Conservation (phyloP, 2,329 filamentous ascomycete genomes). For the Sclerotinia sclerotiorum region DNA sequence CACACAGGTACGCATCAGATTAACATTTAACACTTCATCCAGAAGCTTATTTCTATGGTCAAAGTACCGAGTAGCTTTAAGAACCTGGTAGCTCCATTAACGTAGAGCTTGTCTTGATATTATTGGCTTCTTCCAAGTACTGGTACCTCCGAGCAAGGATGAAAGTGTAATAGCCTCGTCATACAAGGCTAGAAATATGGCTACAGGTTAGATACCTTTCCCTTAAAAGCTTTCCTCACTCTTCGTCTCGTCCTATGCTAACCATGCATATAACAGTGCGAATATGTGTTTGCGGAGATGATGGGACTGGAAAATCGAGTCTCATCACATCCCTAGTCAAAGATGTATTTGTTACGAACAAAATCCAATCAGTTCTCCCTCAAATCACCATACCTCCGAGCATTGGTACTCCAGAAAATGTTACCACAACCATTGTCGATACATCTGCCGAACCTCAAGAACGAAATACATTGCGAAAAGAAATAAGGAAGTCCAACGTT, state of each 20-base stretch:
- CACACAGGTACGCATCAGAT: not conserved
- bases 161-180: constrained; percentile 32
- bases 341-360: constrained; percentile 91
- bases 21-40: not conserved
- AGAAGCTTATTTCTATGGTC: not conserved
- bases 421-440: constrained; percentile 96
- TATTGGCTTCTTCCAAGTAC: not conserved
- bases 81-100: not conserved
- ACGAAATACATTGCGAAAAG: constrained; percentile 82
- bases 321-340: constrained; percentile 95
- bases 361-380: constrained; percentile 91
- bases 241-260: not conserved
- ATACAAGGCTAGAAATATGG: constrained; percentile 38
- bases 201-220: constrained; percentile 33
- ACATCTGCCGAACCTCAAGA: constrained; percentile 95
- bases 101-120: not conserved
- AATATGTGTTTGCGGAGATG: constrained; percentile 95
- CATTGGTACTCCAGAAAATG: constrained; percentile 91
- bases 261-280: constrained; percentile 57
- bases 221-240: constrained; percentile 8
- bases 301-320: constrained; percentile 91
- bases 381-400: constrained; percentile 93
- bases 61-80: not conserved
- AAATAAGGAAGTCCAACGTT: constrained; percentile 95
- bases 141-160: constrained; percentile 20